Evolutionary conservation across 306 rosid genomes (phyloP).

Genomic region (Datisca glomerata): DNA sequence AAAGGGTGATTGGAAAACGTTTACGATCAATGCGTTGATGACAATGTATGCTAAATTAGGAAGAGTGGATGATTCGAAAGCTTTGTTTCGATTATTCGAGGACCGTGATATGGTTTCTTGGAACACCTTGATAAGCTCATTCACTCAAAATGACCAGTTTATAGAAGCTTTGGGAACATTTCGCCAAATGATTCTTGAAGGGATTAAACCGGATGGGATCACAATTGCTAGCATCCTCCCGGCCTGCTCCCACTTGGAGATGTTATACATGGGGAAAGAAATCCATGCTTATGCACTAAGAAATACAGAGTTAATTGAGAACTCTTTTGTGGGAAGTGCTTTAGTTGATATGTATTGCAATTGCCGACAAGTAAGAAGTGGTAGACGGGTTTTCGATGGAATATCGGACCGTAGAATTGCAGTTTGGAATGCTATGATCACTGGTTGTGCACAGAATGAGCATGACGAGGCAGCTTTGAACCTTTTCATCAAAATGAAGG

Average conservation of each 20-base stretch:
- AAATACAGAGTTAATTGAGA: constrained; percentile 32
- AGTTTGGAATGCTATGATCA: constrained; percentile 72
- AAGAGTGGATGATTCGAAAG: constrained; percentile 34
- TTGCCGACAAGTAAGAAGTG: constrained; percentile 40
- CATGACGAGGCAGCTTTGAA: constrained; percentile 43
- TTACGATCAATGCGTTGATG: constrained; percentile 65
- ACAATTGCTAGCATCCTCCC: constrained; percentile 72
- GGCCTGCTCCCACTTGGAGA: constrained; percentile 71
- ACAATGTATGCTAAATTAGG: constrained; percentile 68
- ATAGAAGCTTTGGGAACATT: constrained; percentile 40
- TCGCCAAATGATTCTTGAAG: constrained; percentile 33
- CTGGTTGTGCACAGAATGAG: constrained; percentile 63
- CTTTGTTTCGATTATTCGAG: constrained; percentile 52
- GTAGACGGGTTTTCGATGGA: constrained; percentile 44
- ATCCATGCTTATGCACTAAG: constrained; percentile 55
- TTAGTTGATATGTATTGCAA: constrained; percentile 87
- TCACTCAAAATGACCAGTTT: constrained; percentile 61
- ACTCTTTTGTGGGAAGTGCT: constrained; percentile 66
- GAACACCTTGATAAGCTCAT: constrained; percentile 67
- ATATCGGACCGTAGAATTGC: constrained; percentile 28
- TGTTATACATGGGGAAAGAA: constrained; percentile 48
- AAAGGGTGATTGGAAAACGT: constrained; percentile 32
- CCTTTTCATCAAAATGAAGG: constrained; percentile 52
- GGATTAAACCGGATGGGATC: constrained; percentile 57
- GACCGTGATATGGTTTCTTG: constrained; percentile 61